Evolutionary conservation across 1,139 yeast genomes (phyloP), one percentile per base, ranked within the genome.

Genomic region (Saccharomyces hybrid): DNA sequence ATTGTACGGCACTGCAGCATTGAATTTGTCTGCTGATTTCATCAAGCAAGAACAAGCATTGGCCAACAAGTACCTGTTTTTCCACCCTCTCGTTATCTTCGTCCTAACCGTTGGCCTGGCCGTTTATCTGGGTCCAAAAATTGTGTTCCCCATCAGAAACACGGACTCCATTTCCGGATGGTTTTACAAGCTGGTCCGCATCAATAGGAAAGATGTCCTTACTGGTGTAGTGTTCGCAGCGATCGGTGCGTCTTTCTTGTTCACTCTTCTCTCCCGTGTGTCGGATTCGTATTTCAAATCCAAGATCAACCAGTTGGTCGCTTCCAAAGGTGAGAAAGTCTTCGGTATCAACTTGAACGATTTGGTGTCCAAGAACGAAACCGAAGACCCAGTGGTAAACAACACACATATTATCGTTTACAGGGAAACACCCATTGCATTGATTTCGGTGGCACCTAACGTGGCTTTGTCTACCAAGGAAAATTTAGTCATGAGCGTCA

Each of bases 361-460:
- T 51, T 82, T 77, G 63, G 76, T 81, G 13, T 63, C 64, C 5
- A 66, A 70, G 25, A 60, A 62, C 26, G 67, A 70, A 2, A 63
- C 66, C 48, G 48, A 71, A 60, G 59, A 74, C 57, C 78, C 27
- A 70, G 65, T 55, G 28, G 27, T 59, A 23, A 65, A 76, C 16
- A 78, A 84, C 60, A 73, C 88, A 1, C 80, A 77, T 54, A 62
- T 84, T 48, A 74, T 85, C 25, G 66, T 79, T 13, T 85, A 85
- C 69, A 78, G 90, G 64, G 80, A 78, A 27, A 75, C 84, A 2
- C 90, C 93, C 25, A 83, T 86, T 64, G 89, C 89, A 0, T 71
- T 83, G 47, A 71, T 79, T 23, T 66, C 73, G 0, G 71, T 84
- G 3, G 69, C 74, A 53, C 71, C 71, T 53, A 64, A 69, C 44